Conservation (phyloP, 305 asterid genomes). For the Fraxinus paxiana region DNA sequence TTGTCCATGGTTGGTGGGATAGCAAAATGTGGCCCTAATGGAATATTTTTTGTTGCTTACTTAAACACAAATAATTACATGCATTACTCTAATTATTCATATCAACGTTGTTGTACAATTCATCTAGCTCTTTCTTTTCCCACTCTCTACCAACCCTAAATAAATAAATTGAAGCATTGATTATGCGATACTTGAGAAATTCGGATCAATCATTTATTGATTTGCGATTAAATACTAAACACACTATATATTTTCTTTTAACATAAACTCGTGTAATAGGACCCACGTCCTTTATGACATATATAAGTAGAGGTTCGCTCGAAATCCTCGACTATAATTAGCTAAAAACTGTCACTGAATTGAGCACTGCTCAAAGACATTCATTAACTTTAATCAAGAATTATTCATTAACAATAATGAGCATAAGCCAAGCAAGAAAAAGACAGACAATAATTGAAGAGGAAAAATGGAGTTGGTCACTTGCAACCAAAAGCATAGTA, state of each 20-base stretch:
- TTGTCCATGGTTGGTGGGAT: not conserved
- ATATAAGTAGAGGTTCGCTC: not conserved
- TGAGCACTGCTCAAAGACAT: not conserved
- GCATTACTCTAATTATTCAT: not conserved
- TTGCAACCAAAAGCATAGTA: constrained; percentile 29
- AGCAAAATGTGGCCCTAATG: not conserved
- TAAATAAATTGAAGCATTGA: not conserved
- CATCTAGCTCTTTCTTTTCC: not conserved
- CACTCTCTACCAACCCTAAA: not conserved
- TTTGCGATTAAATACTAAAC: not conserved
- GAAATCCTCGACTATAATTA: not conserved
- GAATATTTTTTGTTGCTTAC: not conserved
- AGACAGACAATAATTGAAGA: constrained; percentile 23
- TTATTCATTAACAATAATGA: constrained; percentile 7
- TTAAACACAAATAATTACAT: not conserved
- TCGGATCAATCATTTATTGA: not conserved
- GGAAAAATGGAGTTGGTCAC: constrained; percentile 30
- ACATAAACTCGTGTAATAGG: not conserved
- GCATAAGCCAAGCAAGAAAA: constrained; percentile 25
- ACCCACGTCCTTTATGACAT: not conserved
- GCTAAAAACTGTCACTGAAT: not conserved
- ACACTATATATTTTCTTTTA: too few relatives aligned
- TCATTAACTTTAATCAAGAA: not conserved
- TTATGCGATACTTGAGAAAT: not conserved
- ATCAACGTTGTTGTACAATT: not conserved